Percentiles rank a stretch among this genome's conserved stretches.
These are phyloP conservation scores for Penicillium bovifimosum DNA, from an alignment of 495 filamentous ascomycete genomes.

Conservation along the genomic window DNA sequence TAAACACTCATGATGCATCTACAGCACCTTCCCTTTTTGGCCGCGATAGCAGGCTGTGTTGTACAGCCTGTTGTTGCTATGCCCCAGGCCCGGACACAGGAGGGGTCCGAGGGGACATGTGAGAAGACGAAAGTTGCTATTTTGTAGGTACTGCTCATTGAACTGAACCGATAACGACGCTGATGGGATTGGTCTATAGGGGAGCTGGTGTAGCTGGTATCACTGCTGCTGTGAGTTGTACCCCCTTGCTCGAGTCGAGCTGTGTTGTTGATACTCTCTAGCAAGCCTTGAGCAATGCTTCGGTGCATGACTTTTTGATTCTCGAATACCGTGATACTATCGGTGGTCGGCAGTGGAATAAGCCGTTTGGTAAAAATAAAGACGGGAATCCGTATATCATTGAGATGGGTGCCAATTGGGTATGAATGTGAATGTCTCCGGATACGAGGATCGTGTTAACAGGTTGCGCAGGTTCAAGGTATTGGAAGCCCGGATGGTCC, in stretches of 20 bases:
- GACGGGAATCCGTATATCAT: slow-evolving; percentile 52
- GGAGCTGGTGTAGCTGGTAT: slow-evolving; percentile 57
- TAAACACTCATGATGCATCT: slow-evolving; percentile 12
- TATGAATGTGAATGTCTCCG: slow-evolving; percentile 13
- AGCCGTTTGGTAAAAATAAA: slow-evolving; percentile 51
- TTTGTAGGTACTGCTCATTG: slow-evolving; percentile 15
- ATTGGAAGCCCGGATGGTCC: slow-evolving; percentile 50
- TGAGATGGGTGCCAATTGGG: slow-evolving; percentile 70
- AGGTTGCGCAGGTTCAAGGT: slow-evolving; percentile 51
- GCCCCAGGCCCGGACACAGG: slow-evolving; percentile 11
- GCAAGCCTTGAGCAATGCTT: slow-evolving; percentile 61
- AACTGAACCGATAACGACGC: too few species aligned
- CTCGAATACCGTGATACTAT: slow-evolving; percentile 61
- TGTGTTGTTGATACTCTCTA: slow-evolving; percentile 13
- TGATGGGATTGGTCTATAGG: slow-evolving; percentile 8
- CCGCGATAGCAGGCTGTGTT: slow-evolving; percentile 13
- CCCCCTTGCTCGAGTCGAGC: background rate
- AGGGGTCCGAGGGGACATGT: slow-evolving; percentile 25
- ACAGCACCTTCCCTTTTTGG: slow-evolving; percentile 15
- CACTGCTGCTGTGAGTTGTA: slow-evolving; percentile 53
- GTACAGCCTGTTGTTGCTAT: slow-evolving; percentile 17
- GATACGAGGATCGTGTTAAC: background rate
- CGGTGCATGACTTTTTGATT: slow-evolving; percentile 62
- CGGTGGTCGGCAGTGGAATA: slow-evolving; percentile 54
- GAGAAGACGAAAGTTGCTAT: slow-evolving; percentile 39